phyloP scores from a whole-genome alignment of 2,329 filamentous ascomycete species.

The Achaetomium macrosporum region DNA sequence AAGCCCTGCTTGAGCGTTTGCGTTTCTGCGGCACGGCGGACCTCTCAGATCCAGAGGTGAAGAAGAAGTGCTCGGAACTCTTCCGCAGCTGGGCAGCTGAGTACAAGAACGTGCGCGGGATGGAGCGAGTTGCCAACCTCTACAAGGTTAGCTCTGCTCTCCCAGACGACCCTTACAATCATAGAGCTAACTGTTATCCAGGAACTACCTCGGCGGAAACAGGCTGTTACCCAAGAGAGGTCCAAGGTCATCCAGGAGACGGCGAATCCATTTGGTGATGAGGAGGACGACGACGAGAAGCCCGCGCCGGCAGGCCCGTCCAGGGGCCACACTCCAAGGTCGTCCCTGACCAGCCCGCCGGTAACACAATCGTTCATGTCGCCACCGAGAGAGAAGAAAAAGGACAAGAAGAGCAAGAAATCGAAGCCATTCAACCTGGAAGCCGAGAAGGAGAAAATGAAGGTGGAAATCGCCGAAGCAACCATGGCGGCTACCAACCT shows the following conservation, averaged over 20 bases:
- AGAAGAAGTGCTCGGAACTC: slow-evolving; percentile 77
- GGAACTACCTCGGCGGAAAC: slow-evolving; percentile 62
- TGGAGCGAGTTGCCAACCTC: slow-evolving; percentile 72
- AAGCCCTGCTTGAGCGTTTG: slow-evolving; percentile 84
- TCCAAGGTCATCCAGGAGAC: slow-evolving; percentile 82
- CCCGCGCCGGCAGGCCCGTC: slow-evolving; percentile 20
- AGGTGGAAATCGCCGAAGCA: slow-evolving; percentile 80
- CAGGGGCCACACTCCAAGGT: slow-evolving; percentile 27
- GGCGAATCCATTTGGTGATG: slow-evolving; percentile 63
- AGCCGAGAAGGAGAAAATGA: slow-evolving; percentile 79
- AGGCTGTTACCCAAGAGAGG: slow-evolving; percentile 67
- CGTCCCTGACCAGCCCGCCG: slow-evolving; percentile 23
- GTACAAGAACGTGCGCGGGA: slow-evolving; percentile 74
- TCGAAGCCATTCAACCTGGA: slow-evolving; percentile 72
- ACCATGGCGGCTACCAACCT: slow-evolving; percentile 90
- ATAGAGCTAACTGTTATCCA: slow-evolving; percentile 23
- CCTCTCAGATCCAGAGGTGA: slow-evolving; percentile 79
- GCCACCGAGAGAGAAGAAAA: slow-evolving; percentile 44
- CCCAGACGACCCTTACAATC: neutral
- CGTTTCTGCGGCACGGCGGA: slow-evolving; percentile 81
- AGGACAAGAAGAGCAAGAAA: slow-evolving; percentile 53
- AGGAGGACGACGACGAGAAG: slow-evolving; percentile 51
- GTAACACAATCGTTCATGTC: slow-evolving; percentile 30
- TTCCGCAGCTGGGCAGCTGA: slow-evolving; percentile 81
- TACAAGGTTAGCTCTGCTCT: slow-evolving; percentile 49